Evolutionary conservation across 805 yeast genomes (phyloP), one percentile per base, ranked within the genome.

Genomic region (Tetrapisispora pingtungensis): DNA sequence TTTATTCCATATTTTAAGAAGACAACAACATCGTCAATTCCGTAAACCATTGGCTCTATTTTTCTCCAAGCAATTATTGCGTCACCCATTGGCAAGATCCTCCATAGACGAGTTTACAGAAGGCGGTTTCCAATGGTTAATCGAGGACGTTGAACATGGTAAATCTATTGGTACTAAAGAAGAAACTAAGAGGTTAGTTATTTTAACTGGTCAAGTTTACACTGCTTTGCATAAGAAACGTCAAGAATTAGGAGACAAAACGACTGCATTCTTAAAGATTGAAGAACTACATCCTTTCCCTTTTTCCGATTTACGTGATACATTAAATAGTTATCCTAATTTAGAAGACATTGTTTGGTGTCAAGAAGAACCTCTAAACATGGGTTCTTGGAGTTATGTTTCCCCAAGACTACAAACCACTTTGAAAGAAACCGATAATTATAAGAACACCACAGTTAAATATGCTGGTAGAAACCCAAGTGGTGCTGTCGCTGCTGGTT

Each of bases 251-350:
- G 84, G 73, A 41, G 81, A 85, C 68, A 86, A 77, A 67, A 78
- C 78, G 56, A 87, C 97, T 47, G 96, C 97, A 3, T 73, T 93
- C 66, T 67, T 89, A 59, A 86, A 81, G 70, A 61, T 93, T 57
- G 99, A 93, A 71, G 97, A 93, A 74, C 64, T 89, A 60, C 97
- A 93, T 64, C 99, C 99, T 68, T 93, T 93, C 97, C 98, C 98
- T 69, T 93, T 73, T 70, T 89, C 93, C 45, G 96, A 86, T 72
- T 70, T 93, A 58, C 82, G 86, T 63, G 97, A 90, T 55, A 71
- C 86, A 24, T 70, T 93, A 57, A 73, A 84, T 69, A 65, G 79
- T 40, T 93, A 83, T 74, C 87, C 94, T 59, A 80, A 79, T 65
- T 64, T 82, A 50, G 81, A 84, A 66, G 98, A 93, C 65, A 71